Evolutionary conservation across 352 stramenopile species (phyloP).

Genomic region (Pythium monospermum): DNA sequence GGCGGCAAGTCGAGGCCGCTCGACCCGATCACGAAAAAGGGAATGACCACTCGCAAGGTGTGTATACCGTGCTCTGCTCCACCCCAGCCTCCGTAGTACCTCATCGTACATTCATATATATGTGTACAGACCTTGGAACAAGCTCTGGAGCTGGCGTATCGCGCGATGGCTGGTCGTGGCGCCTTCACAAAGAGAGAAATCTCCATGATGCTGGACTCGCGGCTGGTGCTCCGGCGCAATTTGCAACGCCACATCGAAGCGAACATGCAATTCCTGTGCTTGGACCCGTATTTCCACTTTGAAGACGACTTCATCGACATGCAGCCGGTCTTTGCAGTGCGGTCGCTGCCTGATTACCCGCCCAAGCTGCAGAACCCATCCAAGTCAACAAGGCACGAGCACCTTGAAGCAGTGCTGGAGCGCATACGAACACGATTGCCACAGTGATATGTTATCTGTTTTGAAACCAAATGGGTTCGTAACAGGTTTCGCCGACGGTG

Average conservation of each 20-base stretch:
- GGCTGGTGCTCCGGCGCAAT: conserved; percentile 60
- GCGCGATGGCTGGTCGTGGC: conserved; percentile 31
- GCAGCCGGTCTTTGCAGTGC: conserved; percentile 38
- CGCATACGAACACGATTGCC: conserved; percentile 23
- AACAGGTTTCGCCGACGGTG: background rate
- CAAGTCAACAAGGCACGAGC: conserved; percentile 12
- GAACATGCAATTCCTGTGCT: conserved; percentile 48
- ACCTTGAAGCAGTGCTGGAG: conserved; percentile 30
- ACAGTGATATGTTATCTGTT: background rate
- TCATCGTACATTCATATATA: background rate
- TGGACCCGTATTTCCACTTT: conserved; percentile 55
- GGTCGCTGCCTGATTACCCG: conserved; percentile 42
- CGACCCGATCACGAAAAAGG: conserved; percentile 26
- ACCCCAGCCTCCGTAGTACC: background rate
- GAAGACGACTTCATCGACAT: conserved; percentile 35
- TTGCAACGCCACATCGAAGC: conserved; percentile 42
- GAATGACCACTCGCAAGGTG: conserved; percentile 19
- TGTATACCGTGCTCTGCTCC: background rate
- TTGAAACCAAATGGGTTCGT: background rate
- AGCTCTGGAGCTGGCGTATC: conserved; percentile 52
- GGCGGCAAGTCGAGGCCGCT: background rate
- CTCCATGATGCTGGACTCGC: conserved; percentile 38
- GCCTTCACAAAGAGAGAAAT: conserved; percentile 47
- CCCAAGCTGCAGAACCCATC: conserved; percentile 15
- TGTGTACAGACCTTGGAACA: conserved; percentile 45